Evolutionary conservation across 225 moss, liverwort and hornwort species (phyloP).

Genomic region (Thuidium tamariscinum): DNA sequence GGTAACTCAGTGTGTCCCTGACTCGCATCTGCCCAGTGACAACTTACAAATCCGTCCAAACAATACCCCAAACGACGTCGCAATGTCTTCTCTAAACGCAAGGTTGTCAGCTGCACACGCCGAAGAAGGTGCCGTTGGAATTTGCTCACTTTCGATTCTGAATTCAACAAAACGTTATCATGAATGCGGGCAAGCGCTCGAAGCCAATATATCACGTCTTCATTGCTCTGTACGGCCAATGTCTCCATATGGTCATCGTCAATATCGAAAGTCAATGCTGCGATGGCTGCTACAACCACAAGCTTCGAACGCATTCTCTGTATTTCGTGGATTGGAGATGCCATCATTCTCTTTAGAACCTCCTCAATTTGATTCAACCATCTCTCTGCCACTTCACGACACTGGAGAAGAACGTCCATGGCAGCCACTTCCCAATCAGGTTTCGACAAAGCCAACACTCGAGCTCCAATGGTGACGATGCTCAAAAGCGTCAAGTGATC

Average conservation of each 20-base stretch:
- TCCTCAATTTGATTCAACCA: constrained; percentile 10
- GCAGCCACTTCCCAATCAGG: background rate
- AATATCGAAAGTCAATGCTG: constrained; percentile 28
- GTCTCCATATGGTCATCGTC: background rate
- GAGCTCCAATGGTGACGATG: background rate
- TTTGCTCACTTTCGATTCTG: background rate
- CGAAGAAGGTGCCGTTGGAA: constrained; percentile 1
- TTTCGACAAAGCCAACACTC: background rate
- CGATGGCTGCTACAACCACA: constrained; percentile 17
- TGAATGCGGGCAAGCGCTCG: background rate
- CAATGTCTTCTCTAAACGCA: background rate
- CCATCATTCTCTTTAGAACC: constrained; percentile 12
- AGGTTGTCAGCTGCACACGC: background rate
- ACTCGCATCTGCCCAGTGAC: constrained; percentile 2
- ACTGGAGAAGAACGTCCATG: background rate
- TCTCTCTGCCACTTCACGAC: background rate
- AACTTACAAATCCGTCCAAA: background rate
- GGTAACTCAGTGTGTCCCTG: background rate
- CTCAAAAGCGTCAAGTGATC: constrained; percentile 18
- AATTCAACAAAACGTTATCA: constrained; percentile 1
- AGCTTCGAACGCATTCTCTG: constrained; percentile 11
- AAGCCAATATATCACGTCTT: constrained; percentile 18
- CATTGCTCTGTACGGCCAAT: background rate
- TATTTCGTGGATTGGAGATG: constrained; percentile 5
- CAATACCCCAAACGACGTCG: background rate